A percentile compares a stretch with the other conserved stretches of the same genome.
Evolutionary conservation across 2,329 filamentous ascomycete species (phyloP).

Genomic region (Paecilomyces fulvus): DNA sequence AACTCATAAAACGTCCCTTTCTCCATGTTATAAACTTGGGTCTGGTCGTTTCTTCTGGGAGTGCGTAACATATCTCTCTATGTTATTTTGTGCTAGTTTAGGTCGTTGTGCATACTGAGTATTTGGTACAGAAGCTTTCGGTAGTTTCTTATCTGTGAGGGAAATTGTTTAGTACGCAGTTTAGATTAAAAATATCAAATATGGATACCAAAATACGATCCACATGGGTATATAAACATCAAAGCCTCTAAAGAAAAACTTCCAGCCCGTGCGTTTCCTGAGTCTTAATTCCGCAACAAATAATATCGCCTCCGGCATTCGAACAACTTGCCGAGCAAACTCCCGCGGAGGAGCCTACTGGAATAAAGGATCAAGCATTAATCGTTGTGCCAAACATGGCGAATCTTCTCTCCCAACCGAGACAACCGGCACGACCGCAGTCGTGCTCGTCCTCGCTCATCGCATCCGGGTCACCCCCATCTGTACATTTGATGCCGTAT

Average conservation of each 20-base stretch:
- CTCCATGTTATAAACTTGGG: not conserved
- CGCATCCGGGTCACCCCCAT: slow-evolving; percentile 22
- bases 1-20: not conserved
- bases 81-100: not conserved
- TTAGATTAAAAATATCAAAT: not conserved
- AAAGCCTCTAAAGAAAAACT: not conserved
- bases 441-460: slow-evolving; percentile 20
- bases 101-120: not conserved
- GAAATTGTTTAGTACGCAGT: not conserved
- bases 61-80: not conserved
- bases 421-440: slow-evolving; percentile 33
- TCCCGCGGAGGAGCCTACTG: not conserved
- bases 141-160: not conserved
- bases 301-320: not conserved
- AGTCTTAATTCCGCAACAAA: not conserved
- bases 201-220: not conserved
- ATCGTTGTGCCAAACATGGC: slow-evolving; percentile 59
- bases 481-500: slow-evolving; percentile 49
- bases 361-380: slow-evolving; percentile 8
- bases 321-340: not conserved
- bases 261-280: not conserved
- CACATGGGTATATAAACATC: not conserved
- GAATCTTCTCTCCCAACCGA: slow-evolving; percentile 56
- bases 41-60: not conserved
- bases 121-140: not conserved